Conservation (phyloP, 305 asterid species). For the Fraxinus greggii region DNA sequence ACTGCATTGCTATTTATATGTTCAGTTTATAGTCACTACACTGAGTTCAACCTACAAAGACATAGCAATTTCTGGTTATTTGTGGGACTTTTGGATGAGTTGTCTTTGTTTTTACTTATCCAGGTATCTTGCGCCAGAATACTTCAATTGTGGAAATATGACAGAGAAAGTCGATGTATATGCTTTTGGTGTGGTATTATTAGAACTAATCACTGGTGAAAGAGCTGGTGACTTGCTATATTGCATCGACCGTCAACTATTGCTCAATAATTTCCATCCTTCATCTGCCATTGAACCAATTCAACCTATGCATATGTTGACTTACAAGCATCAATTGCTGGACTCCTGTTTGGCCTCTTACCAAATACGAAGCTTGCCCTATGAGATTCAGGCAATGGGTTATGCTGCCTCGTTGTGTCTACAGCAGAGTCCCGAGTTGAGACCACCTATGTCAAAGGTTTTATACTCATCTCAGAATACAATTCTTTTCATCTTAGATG, state of each 20-base stretch:
- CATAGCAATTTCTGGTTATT: background rate
- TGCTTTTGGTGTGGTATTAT: conserved; percentile 68
- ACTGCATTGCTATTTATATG: background rate
- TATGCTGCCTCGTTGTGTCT: conserved; percentile 73
- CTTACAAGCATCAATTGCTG: conserved; percentile 50
- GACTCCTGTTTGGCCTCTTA: conserved; percentile 48
- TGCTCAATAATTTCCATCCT: conserved; percentile 43
- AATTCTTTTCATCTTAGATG: background rate
- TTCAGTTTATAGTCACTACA: background rate
- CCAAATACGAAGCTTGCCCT: conserved; percentile 47
- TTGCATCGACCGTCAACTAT: conserved; percentile 40
- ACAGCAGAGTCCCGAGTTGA: conserved; percentile 65
- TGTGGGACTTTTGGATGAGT: background rate
- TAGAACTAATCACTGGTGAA: conserved; percentile 72
- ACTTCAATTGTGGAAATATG: conserved; percentile 51
- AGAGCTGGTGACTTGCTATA: conserved; percentile 54
- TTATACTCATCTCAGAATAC: background rate
- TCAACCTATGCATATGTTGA: conserved; percentile 30
- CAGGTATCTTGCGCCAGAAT: conserved; percentile 86
- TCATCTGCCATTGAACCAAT: conserved; percentile 48
- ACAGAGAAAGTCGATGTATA: conserved; percentile 79
- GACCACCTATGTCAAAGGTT: conserved; percentile 94
- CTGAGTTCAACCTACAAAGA: background rate
- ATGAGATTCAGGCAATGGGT: conserved; percentile 66
- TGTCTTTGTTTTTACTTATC: background rate